Base-by-base conservation (phyloP, 2,329 filamentous ascomycete species). In the Macrophomina phaseolina region DNA sequence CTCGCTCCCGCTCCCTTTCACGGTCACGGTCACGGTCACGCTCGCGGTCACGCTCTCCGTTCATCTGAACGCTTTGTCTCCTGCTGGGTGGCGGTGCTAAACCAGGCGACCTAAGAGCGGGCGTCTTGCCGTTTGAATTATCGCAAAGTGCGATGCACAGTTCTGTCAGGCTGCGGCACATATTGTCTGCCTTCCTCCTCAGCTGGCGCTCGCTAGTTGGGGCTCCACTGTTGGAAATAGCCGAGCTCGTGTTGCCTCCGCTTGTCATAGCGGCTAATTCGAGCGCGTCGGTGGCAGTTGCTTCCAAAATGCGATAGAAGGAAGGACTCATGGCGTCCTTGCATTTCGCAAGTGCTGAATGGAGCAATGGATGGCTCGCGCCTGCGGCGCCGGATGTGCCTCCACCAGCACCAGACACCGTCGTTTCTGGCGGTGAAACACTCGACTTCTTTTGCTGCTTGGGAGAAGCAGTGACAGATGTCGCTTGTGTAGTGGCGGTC, bases 141-240 rank as follows among this genome's bases (percentile, higher is more conserved):
- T 83, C 81, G 69, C 79, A 82, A 14, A 99, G 82, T 0, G 93
- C 91, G 66, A 99, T 86, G 75, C 93, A 97, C 6, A 99, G 84
- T 78, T 99, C 95, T 0, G 94, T 98, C 70, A 99, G 81, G 74
- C 91, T 95, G 64, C 94, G 90, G 77, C 95, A 98, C 75, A 99
- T 89, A 74, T 91, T 93, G 75, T 99, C 94, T 34, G 93, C 92
- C 78, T 97, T 97, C 69, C 94, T 89, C 58, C 93, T 89, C 16
- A 97, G 84, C 75, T 97, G 92, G 61, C 95, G 88, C 76, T 99
- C 94, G 1, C 91, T 90, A 0, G 82, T 83, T 12, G 81, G 78
- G 30, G 81, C 79, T 36, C 89, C 87, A 67, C 89, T 86, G 61
- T 85, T 82, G 12, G 87, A 86, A 5, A 78, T 79, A 66, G 82